Conservation (phyloP, 2,329 filamentous ascomycete genomes). For the Colletotrichum karsti region DNA sequence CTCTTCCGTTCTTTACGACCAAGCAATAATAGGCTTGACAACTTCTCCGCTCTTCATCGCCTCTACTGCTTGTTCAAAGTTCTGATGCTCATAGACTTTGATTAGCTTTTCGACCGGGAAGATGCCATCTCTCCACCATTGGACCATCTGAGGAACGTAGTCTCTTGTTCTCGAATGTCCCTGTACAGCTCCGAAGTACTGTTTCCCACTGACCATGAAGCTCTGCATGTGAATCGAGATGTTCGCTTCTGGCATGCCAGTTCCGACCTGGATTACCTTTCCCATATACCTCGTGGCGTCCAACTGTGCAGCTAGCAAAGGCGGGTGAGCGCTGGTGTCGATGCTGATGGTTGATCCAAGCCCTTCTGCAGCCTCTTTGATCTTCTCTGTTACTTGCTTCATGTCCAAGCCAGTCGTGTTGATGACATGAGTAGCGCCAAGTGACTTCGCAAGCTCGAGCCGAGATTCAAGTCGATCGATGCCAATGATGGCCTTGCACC, state of each 20-base stretch:
- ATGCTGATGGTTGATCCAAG: constrained; percentile 54
- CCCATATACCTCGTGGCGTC: constrained; percentile 52
- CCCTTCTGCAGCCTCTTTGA: constrained; percentile 51
- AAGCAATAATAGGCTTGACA: constrained; percentile 24
- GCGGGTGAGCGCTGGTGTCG: constrained; percentile 58
- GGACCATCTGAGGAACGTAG: constrained; percentile 39
- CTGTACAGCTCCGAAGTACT: constrained; percentile 51
- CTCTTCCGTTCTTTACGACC: constrained; percentile 5
- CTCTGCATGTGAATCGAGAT: constrained; percentile 50
- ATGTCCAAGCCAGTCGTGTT: constrained; percentile 29
- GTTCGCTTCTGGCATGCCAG: constrained; percentile 50
- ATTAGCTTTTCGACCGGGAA: constrained; percentile 44
- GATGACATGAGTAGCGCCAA: constrained; percentile 44
- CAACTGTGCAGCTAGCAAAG: constrained; percentile 47
- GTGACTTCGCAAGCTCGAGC: constrained; percentile 34
- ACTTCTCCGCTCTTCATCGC: constrained; percentile 35
- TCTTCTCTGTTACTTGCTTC: constrained; percentile 35
- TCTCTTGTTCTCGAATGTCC: constrained; percentile 48
- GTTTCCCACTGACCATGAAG: constrained; percentile 56
- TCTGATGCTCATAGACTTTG: constrained; percentile 40
- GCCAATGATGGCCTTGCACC: constrained; percentile 35
- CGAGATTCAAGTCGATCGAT: constrained; percentile 34
- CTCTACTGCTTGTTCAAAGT: constrained; percentile 40
- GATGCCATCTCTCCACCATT: constrained; percentile 40
- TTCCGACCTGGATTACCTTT: constrained; percentile 59